Base-by-base conservation (phyloP, 768 basidiomycete species). In the Galerina sulciceps region DNA sequence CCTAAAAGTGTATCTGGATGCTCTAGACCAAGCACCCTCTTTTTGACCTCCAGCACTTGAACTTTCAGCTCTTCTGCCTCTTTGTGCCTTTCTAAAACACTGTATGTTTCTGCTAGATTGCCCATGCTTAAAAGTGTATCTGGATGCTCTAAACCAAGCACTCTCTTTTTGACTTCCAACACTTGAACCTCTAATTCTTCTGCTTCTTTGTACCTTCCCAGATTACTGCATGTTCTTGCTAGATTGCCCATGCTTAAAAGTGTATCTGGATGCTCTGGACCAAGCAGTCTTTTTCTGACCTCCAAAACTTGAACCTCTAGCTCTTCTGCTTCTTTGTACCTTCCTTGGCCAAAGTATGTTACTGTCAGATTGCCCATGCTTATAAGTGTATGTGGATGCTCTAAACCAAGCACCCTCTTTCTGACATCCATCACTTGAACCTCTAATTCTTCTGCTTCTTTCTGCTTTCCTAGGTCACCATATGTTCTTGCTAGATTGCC, bases 121-220 rank as follows among this genome's bases (percentile, higher is more conserved):
- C n/a, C 10, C 35, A 61, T 61, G 49, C 26, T 49, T 14, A 3
- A 8, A 10, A 60, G 23, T 26, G 45, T 55, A 23, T 63, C 6
- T 48, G 34, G 47, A 36, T 59, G 61, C 34, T 56, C 46, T 46
- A 11, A 11, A 10, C 60, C 61, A 22, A 59, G 43, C n/a, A 37
- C 13, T 11, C 20, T 44, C 22, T 56, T 52, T 41, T 41, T 63
- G 6, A 14, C 18, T 14, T 58, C 34, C 1, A 47, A 3, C 20
- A 47, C 8, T 15, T 20, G 20, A 10, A 47, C 1, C 14, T 23
- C 22, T 2, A 47, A 3, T 3, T 23, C 3, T 47, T 22, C 10
- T 47, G 20, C 45, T 47, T 47, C 20, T 47, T 47, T 22, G 20
- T 22, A 47, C 5, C n/a, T 47, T 10, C 31, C 31, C 26, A 23